Evolutionary conservation across 2,329 filamentous ascomycete genomes (phyloP), one percentile per base, ranked within the genome.

Genomic region (Neofusicoccum parvum): DNA sequence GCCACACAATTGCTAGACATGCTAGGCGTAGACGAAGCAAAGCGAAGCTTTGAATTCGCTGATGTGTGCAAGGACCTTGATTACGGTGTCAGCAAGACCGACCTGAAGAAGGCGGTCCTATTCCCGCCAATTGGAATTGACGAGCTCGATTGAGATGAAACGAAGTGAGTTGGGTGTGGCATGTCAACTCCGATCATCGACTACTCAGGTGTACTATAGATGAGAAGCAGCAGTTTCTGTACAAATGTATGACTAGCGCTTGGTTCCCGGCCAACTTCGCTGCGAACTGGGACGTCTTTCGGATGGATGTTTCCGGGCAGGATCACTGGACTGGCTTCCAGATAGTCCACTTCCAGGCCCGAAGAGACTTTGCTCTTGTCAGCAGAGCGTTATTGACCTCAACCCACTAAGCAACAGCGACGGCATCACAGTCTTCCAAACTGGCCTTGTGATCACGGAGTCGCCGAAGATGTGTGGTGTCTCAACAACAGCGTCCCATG

Each of bases 1-100:
- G 86, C 92, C 53, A 78, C 79, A 11, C 80, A 87, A 69, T 78
- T 97, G 37, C 85, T 99, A 0, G 90, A 97, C 74, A 85, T 90
- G 72, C 81, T 99, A 9, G 90, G 91, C 1, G 93, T 99, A 4
- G 79, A 81, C 3, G 75, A 81, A 9, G 82, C 85, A 10, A 86
- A 85, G 62, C 85, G 94, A 65, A 85, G 81, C 0, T 85, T 92
- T 67, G 80, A 84, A 17, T 85, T 87, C 74, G 90, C 92, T 5
- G 74, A 70, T 32, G 79, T 88, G 34, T 88, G 88, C 1, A 82
- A 79, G 9, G 95, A 98, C 78, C 72, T 81, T 41, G 80, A 83
- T 1, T 98, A 96, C 76, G 94, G 93, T 17, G 76, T 71, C 45
- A 74, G 80, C 46, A 73, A 72, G 66, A 70, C 80, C 5, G 73